Percentiles rank a stretch among this genome's conserved stretches.
These are phyloP conservation scores for Poa annua DNA, from an alignment of 176 grass and related monocot genomes.

Conservation along the genomic window DNA sequence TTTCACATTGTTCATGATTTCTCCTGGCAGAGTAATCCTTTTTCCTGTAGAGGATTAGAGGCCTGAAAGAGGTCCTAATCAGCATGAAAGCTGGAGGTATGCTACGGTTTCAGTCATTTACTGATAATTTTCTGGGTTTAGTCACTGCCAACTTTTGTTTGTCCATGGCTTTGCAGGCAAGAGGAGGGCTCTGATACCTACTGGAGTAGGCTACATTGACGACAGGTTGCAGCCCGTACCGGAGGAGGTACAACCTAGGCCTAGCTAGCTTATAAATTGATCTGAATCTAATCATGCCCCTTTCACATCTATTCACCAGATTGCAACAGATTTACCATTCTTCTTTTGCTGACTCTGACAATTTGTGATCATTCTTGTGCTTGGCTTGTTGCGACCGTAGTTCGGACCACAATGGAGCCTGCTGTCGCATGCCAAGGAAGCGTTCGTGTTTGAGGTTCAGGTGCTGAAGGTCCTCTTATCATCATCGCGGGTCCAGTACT, in stretches of 20 bases:
- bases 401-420: slow-evolving; percentile 76
- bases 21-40: neutral
- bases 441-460: slow-evolving; percentile 89
- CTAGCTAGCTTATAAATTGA: slow-evolving; percentile 17
- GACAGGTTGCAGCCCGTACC: slow-evolving; percentile 73
- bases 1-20: neutral
- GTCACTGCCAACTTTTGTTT: neutral
- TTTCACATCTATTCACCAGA: neutral
- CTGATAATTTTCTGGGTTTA: neutral
- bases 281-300: neutral
- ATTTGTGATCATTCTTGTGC: neutral
- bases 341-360: neutral
- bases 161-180: slow-evolving; percentile 54
- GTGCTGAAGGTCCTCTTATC: slow-evolving; percentile 70
- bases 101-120: neutral
- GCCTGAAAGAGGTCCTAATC: slow-evolving; percentile 72
- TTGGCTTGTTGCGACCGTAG: slow-evolving; percentile 31
- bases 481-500: neutral
- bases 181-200: slow-evolving; percentile 73
- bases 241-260: slow-evolving; percentile 54
- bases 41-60: slow-evolving; percentile 62
- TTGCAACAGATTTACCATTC: neutral
- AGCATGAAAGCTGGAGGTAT: slow-evolving; percentile 87
- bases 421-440: slow-evolving; percentile 76
- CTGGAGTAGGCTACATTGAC: slow-evolving; percentile 69